These are phyloP conservation scores for Daedaleopsis nitida DNA, from an alignment of 768 basidiomycete genomes.

Conservation along the genomic window DNA sequence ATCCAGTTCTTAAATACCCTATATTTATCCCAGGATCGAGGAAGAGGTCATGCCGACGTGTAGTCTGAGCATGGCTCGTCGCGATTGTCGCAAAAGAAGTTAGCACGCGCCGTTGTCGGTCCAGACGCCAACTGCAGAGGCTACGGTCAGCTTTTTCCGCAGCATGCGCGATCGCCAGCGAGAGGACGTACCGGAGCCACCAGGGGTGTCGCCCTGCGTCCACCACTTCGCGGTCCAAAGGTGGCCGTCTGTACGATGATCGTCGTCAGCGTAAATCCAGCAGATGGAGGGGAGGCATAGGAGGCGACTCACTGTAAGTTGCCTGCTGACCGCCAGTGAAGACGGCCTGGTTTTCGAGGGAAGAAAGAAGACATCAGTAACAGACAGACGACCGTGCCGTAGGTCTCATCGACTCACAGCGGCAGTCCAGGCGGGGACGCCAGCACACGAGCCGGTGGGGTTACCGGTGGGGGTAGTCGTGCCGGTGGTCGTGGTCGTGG, in stretches of 20 bases:
- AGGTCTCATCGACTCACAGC: constrained; percentile 31
- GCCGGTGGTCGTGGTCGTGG: constrained; percentile 18
- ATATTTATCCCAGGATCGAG: too few relatives aligned
- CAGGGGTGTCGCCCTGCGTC: constrained; percentile 60
- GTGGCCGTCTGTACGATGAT: constrained; percentile 39
- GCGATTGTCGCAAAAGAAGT: too few relatives aligned
- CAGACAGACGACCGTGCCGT: not conserved
- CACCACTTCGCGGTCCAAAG: constrained; percentile 68
- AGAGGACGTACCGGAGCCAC: constrained; percentile 43
- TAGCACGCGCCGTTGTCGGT: constrained; percentile 49
- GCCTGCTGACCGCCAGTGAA: constrained; percentile 50
- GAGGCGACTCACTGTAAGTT: constrained; percentile 42
- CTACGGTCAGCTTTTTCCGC: constrained; percentile 2
- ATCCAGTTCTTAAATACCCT: too few relatives aligned
- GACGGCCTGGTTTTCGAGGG: constrained; percentile 32
- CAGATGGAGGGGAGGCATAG: too few relatives aligned
- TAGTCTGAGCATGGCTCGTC: too few relatives aligned
- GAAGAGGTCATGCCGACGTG: too few relatives aligned
- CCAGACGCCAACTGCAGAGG: constrained; percentile 53
- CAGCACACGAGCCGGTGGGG: constrained; percentile 37
- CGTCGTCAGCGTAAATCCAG: not conserved
- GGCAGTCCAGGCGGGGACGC: constrained; percentile 50
- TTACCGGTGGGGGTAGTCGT: constrained; percentile 21
- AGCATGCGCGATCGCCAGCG: not conserved
- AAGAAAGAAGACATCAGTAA: constrained; percentile 1